These are phyloP conservation scores for Exutisphaerella laricina DNA, from an alignment of 2,329 filamentous ascomycete genomes.

Conservation along the genomic window DNA sequence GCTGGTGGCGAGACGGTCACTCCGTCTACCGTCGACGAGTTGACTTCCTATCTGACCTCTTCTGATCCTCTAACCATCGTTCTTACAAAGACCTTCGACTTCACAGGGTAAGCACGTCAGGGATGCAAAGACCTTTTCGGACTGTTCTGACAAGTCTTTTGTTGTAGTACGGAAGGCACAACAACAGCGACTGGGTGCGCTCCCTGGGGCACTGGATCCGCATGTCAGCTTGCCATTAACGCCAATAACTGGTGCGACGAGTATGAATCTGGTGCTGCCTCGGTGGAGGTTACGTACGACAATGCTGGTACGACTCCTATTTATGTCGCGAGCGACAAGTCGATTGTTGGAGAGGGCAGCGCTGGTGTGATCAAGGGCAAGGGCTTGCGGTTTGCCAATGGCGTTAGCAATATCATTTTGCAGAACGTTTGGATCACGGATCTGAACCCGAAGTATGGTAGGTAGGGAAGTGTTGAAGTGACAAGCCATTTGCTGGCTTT, in stretches of 20 bases:
- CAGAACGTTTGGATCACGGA: conserved; percentile 38
- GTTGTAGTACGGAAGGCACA: conserved; percentile 51
- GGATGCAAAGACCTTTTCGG: too few species aligned
- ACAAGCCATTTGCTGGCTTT: too few species aligned
- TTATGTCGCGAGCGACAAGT: conserved; percentile 39
- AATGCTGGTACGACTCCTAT: conserved; percentile 47
- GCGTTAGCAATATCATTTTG: conserved; percentile 51
- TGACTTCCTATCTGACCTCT: conserved; percentile 56
- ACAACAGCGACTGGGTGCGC: conserved; percentile 52
- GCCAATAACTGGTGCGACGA: conserved; percentile 51
- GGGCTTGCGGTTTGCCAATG: conserved; percentile 35
- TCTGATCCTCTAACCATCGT: conserved; percentile 52
- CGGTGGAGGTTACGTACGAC: conserved; percentile 44
- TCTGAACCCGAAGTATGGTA: conserved; percentile 35
- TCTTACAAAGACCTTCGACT: conserved; percentile 51
- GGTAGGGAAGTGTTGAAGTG: not conserved
- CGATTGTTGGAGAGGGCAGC: conserved; percentile 37
- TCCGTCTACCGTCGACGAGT: conserved; percentile 44
- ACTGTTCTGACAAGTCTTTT: too few species aligned
- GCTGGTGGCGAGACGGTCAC: conserved; percentile 43
- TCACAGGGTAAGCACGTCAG: too few species aligned
- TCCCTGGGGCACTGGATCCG: conserved; percentile 40
- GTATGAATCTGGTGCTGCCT: conserved; percentile 7
- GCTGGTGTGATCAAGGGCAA: conserved; percentile 40
- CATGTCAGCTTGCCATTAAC: conserved; percentile 53